Base-by-base conservation (phyloP, 2,329 filamentous ascomycete genomes). In the Aspergillus sp. region DNA sequence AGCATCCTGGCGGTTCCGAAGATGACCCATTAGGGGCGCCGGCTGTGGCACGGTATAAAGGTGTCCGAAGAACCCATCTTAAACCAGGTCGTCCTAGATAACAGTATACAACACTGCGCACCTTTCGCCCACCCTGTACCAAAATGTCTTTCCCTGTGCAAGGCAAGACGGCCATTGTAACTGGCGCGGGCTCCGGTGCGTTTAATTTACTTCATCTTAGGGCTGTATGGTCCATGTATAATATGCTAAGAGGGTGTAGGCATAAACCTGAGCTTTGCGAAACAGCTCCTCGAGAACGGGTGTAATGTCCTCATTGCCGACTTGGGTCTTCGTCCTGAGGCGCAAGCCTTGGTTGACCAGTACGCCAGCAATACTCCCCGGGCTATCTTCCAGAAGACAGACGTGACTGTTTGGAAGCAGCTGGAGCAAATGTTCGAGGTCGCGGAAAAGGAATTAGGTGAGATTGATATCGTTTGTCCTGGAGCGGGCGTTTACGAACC, bases 151-250 rank as follows among this genome's bases (percentile, higher is more conserved):
- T 71, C 54, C 72, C 73, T 14, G 75, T 82, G 19, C 64, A 74
- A 52, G 77, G 75, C 51, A 80, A 78, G 65, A 77, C 80, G 12
- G 82, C 82, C 12, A 81, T 84, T 47, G 72, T 84, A 31, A 84
- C 82, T 11, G 82, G 82, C 33, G 82, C 80, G 40, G 82, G 82
- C 24, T 83, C 81, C 47, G 82, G 81, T 79, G 68, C 59, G 69
- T 67, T 48, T 15, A 51, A 37, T 31, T 33, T 40, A n/a, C 21
- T 27, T 33, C 27, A 19, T 27, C 27, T 17, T 17, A 31, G 27
- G 27, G 9, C 9, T 31, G 27, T 33, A 12, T 9, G 17, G 19
- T 21, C 1, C n/a, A 15, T 27, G 12, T 41, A 43, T 15, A 9
- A 33, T 41, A 46, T 27, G 41, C 19, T 37, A 52, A 43, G 41